A percentile compares a stretch with the other conserved stretches of the same genome.
phyloP scores from a whole-genome alignment of 768 basidiomycete genomes.

The Lyophyllum shimeji region DNA sequence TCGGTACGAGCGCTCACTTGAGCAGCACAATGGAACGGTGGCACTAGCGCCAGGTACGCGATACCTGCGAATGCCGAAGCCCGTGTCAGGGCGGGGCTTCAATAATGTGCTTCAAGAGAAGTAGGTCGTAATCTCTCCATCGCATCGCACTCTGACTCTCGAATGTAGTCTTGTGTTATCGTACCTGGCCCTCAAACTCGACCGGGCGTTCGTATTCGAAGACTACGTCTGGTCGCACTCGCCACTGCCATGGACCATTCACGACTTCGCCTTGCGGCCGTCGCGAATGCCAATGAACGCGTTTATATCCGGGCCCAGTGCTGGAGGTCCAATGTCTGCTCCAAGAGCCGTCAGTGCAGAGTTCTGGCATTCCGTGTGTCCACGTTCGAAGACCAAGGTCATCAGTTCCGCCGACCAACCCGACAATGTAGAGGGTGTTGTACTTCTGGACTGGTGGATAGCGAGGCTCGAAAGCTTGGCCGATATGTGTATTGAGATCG shows the following conservation, averaged over 20 bases:
- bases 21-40: slow-evolving; percentile 17
- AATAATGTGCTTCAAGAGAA: slow-evolving; percentile 63
- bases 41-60: slow-evolving; percentile 11
- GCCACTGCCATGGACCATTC: slow-evolving; percentile 50
- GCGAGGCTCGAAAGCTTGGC: slow-evolving; percentile 29
- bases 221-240: slow-evolving; percentile 59
- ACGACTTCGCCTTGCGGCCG: slow-evolving; percentile 50
- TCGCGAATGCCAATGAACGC: slow-evolving; percentile 55
- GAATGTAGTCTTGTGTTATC: slow-evolving; percentile 43
- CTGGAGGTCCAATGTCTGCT: slow-evolving; percentile 41
- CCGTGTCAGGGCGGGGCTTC: slow-evolving; percentile 57
- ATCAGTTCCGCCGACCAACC: slow-evolving; percentile 34
- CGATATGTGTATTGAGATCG: slow-evolving; percentile 42
- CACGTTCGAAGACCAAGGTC: slow-evolving; percentile 27
- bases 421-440: slow-evolving; percentile 34
- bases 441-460: slow-evolving; percentile 51
- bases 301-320: slow-evolving; percentile 52
- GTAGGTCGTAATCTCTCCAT: slow-evolving; percentile 24
- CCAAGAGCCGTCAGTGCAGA: slow-evolving; percentile 43
- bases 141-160: not conserved
- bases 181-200: slow-evolving; percentile 48
- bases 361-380: slow-evolving; percentile 49
- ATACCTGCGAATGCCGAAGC: slow-evolving; percentile 50
- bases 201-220: slow-evolving; percentile 59
- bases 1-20: slow-evolving; percentile 13